Evolutionary conservation across 768 basidiomycete genomes (phyloP).

Genomic region (Suillus variegatus): DNA sequence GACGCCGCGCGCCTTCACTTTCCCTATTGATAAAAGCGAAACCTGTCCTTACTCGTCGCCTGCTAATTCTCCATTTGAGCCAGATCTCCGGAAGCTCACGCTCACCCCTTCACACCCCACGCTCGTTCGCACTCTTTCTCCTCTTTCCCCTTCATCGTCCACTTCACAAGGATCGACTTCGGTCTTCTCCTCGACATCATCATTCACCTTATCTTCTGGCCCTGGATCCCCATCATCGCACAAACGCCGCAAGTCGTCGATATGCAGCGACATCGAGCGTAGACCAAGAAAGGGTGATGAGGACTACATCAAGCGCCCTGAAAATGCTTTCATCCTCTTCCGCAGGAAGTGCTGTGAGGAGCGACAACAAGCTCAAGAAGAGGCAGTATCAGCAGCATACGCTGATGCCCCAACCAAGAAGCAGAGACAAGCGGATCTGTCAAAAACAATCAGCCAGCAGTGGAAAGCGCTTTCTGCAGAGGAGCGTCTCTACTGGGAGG

Average conservation of each 20-base stretch:
- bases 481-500: constrained; percentile 75
- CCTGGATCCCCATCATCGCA: constrained; percentile 37
- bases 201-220: constrained; percentile 34
- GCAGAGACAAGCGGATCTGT: constrained; percentile 76
- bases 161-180: constrained; percentile 42
- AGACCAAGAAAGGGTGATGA: constrained; percentile 67
- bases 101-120: constrained; percentile 44
- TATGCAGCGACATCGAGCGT: constrained; percentile 51
- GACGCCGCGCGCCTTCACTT: constrained; percentile 57
- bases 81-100: constrained; percentile 53
- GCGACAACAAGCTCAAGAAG: constrained; percentile 56
- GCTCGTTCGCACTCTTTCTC: constrained; percentile 42
- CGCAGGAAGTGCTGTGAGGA: constrained; percentile 78
- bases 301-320: constrained; percentile 81
- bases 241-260: constrained; percentile 54
- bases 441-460: constrained; percentile 80
- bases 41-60: constrained; percentile 68
- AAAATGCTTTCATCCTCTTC: constrained; percentile 86
- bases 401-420: constrained; percentile 55
- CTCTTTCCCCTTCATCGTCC: constrained; percentile 34
- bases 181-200: constrained; percentile 40
- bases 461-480: constrained; percentile 70
- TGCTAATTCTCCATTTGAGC: constrained; percentile 71
- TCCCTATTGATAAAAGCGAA: constrained; percentile 39
- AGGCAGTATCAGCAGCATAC: constrained; percentile 34